Conservation (phyloP, 1,284 basidiomycete species). For the Naganishia sp. region DNA sequence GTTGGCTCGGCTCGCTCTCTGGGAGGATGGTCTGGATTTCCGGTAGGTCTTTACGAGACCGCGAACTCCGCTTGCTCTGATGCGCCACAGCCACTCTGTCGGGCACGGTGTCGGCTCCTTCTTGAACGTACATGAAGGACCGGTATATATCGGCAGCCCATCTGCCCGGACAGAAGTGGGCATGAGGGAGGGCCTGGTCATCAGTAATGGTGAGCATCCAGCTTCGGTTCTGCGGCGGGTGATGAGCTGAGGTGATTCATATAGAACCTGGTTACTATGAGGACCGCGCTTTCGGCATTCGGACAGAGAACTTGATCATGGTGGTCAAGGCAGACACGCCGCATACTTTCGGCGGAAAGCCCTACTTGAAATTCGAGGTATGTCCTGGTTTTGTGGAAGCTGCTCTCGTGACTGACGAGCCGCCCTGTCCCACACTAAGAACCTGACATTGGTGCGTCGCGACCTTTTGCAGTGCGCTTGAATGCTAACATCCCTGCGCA, state of each 20-base stretch:
- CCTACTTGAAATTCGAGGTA: slow-evolving; percentile 75
- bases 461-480: slow-evolving; percentile 8
- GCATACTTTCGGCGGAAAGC: slow-evolving; percentile 81
- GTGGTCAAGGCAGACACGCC: slow-evolving; percentile 70
- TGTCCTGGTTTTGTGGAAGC: not conserved
- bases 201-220: slow-evolving; percentile 68
- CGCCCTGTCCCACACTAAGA: slow-evolving; percentile 36
- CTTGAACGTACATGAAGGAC: slow-evolving; percentile 91
- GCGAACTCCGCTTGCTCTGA: not conserved
- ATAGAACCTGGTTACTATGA: slow-evolving; percentile 89
- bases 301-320: slow-evolving; percentile 86
- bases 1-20: slow-evolving; percentile 78
- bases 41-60: slow-evolving; percentile 43
- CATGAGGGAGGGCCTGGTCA: slow-evolving; percentile 79
- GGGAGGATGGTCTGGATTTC: slow-evolving; percentile 82
- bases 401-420: not conserved
- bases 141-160: slow-evolving; percentile 81
- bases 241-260: not conserved
- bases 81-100: slow-evolving; percentile 56
- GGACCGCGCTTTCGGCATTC: slow-evolving; percentile 88
- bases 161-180: slow-evolving; percentile 64
- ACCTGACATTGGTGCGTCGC: slow-evolving; percentile 71
- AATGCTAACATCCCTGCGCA: not conserved
- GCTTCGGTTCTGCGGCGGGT: not conserved
- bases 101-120: slow-evolving; percentile 92